Conservation (phyloP, 1,284 basidiomycete genomes). For the Malassezia sp. region DNA sequence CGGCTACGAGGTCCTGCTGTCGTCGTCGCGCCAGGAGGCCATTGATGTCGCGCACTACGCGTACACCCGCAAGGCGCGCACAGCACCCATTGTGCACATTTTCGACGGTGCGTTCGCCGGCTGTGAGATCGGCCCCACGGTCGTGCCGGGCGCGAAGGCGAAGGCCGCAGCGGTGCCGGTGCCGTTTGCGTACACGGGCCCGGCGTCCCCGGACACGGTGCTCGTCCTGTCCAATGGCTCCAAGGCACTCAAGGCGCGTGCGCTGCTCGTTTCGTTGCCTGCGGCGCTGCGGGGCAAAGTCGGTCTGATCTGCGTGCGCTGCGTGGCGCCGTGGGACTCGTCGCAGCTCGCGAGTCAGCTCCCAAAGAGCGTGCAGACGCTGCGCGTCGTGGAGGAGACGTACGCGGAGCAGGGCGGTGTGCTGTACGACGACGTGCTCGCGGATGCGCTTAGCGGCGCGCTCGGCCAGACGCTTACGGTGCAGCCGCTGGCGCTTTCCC, state of each 20-base stretch:
- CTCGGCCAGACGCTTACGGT: constrained; percentile 19
- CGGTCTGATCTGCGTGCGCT: constrained; percentile 34
- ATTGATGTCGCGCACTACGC: constrained; percentile 37
- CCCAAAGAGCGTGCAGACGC: constrained; percentile 28
- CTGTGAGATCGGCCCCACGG: constrained; percentile 31
- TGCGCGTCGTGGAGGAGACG: constrained; percentile 42
- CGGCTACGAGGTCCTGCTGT: constrained; percentile 37
- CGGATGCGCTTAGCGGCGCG: constrained; percentile 22
- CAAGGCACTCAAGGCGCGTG: constrained; percentile 30
- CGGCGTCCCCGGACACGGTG: constrained; percentile 29
- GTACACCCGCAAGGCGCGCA: constrained; percentile 24
- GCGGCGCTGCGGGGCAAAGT: constrained; percentile 25
- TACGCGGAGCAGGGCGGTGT: constrained; percentile 19
- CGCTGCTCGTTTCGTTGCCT: constrained; percentile 30
- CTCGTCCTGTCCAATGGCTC: constrained; percentile 42
- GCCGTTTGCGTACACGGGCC: constrained; percentile 40
- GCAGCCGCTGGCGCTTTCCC: constrained; percentile 25
- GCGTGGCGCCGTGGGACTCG: constrained; percentile 35
- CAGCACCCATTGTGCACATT: constrained; percentile 40
- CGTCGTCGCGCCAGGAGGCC: constrained; percentile 36
- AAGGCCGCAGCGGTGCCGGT: constrained; percentile 58
- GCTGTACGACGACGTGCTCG: constrained; percentile 35
- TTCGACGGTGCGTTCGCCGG: constrained; percentile 44
- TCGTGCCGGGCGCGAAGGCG: constrained; percentile 31
- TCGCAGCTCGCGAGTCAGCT: constrained; percentile 28